Evolutionary conservation across 139 green algal genomes (phyloP).

Genomic region (Volvox africanus): DNA sequence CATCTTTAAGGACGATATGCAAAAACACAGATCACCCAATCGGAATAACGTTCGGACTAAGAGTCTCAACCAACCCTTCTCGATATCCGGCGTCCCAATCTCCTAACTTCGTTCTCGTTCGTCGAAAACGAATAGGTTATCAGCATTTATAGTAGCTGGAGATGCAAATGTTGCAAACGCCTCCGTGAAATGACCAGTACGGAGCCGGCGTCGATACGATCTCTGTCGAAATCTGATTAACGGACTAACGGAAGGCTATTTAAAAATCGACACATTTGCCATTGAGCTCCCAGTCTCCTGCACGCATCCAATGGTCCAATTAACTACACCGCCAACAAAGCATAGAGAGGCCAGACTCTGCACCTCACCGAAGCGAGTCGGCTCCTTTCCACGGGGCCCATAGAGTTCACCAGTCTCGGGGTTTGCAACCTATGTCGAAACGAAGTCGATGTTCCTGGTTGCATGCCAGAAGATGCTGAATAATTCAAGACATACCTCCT

Average conservation of each 20-base stretch:
- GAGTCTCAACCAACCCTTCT: too few relatives aligned
- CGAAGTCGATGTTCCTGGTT: neutral
- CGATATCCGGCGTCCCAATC: too few relatives aligned
- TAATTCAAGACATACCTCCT: neutral
- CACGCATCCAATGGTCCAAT: neutral
- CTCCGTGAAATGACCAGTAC: too few relatives aligned
- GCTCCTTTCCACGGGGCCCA: conserved; percentile 21
- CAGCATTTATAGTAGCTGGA: too few relatives aligned
- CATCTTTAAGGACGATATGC: too few relatives aligned
- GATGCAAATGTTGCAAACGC: too few relatives aligned
- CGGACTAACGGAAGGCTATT: neutral
- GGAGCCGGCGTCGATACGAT: too few relatives aligned
- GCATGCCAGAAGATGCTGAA: neutral
- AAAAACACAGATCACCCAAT: too few relatives aligned
- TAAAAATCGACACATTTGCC: conserved; percentile 47
- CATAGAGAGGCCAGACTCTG: neutral
- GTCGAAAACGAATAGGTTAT: too few relatives aligned
- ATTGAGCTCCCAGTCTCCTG: conserved; percentile 43
- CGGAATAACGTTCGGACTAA: too few relatives aligned
- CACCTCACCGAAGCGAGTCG: conserved; percentile 28
- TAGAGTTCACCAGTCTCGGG: conserved; percentile 13
- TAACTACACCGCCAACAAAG: neutral
- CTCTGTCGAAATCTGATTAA: too few relatives aligned
- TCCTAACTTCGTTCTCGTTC: too few relatives aligned
- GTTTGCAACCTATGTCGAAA: conserved; percentile 11